Evolutionary conservation across 371 early-diverging fungal genomes (phyloP).

Genomic region (Zancudomyces culisetae): DNA sequence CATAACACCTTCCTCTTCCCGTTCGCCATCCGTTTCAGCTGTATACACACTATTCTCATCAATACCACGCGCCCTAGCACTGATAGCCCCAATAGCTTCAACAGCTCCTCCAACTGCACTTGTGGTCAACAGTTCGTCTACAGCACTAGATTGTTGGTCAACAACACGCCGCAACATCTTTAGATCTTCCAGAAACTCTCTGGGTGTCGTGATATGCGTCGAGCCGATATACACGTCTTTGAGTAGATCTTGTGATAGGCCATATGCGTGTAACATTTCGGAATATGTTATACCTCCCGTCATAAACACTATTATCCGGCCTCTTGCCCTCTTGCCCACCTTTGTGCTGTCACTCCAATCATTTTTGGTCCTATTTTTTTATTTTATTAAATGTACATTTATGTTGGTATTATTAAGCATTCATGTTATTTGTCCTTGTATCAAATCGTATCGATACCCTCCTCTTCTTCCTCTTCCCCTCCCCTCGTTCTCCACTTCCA

Average conservation of each 20-base stretch:
- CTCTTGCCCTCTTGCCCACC: constrained; percentile 14
- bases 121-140: neutral
- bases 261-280: constrained; percentile 74
- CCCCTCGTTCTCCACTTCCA: no score
- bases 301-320: constrained; percentile 55
- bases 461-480: no score
- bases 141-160: no score
- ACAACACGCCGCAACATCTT: neutral
- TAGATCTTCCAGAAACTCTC: constrained; percentile 14
- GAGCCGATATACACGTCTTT: constrained; percentile 69
- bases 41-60: neutral
- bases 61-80: no score
- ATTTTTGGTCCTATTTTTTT: neutral
- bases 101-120: neutral
- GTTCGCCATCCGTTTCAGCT: neutral
- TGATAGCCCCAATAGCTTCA: neutral
- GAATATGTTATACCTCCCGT: constrained; percentile 85
- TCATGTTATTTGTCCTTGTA: no score
- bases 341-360: neutral
- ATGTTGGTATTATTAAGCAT: no score
- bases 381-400: no score
- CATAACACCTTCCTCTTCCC: neutral
- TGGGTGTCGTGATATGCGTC: constrained; percentile 37
- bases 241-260: constrained; percentile 41
- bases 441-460: no score